Percentiles rank a stretch among this genome's conserved stretches.
phyloP scores from a whole-genome alignment of 2,329 filamentous ascomycete genomes.

The Alternaria tenuissima region DNA sequence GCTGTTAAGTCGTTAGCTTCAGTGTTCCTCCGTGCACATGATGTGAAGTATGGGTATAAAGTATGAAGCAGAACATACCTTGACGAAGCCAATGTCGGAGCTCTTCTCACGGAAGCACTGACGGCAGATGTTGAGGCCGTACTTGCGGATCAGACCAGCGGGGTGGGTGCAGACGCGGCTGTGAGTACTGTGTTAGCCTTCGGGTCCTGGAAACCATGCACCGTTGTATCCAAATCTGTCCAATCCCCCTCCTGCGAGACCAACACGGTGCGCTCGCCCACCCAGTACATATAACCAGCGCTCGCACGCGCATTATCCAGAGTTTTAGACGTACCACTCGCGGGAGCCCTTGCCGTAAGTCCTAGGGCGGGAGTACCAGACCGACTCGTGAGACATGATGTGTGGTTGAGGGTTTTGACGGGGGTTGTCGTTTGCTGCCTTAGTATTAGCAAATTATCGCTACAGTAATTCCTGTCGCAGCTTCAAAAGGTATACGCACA shows the following conservation, averaged over 20 bases:
- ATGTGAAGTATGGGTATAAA: background rate
- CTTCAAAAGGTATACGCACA: slow-evolving; percentile 3
- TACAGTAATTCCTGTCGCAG: background rate
- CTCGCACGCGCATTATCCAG: background rate
- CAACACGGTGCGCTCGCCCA: slow-evolving; percentile 32
- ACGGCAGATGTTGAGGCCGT: slow-evolving; percentile 87
- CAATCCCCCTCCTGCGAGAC: slow-evolving; percentile 4
- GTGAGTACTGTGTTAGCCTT: slow-evolving; percentile 43
- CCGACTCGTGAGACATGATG: slow-evolving; percentile 89
- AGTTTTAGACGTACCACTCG: slow-evolving; percentile 74
- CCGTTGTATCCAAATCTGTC: slow-evolving; percentile 4
- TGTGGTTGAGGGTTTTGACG: slow-evolving; percentile 48
- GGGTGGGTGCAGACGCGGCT: slow-evolving; percentile 91
- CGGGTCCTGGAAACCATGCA: slow-evolving; percentile 4
- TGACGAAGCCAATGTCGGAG: slow-evolving; percentile 72
- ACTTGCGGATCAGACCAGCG: slow-evolving; percentile 99
- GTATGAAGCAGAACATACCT: slow-evolving; percentile 57
- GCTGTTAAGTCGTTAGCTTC: slow-evolving; percentile 33
- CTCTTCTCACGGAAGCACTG: slow-evolving; percentile 76
- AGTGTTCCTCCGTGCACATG: background rate
- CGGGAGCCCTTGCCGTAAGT: slow-evolving; percentile 97
- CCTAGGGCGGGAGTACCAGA: slow-evolving; percentile 99
- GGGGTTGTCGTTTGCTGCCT: slow-evolving; percentile 12
- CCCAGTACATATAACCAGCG: slow-evolving; percentile 2
- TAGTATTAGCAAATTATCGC: background rate